phyloP scores from a whole-genome alignment of 2,329 filamentous ascomycete species.

The Talaromyces sp. region DNA sequence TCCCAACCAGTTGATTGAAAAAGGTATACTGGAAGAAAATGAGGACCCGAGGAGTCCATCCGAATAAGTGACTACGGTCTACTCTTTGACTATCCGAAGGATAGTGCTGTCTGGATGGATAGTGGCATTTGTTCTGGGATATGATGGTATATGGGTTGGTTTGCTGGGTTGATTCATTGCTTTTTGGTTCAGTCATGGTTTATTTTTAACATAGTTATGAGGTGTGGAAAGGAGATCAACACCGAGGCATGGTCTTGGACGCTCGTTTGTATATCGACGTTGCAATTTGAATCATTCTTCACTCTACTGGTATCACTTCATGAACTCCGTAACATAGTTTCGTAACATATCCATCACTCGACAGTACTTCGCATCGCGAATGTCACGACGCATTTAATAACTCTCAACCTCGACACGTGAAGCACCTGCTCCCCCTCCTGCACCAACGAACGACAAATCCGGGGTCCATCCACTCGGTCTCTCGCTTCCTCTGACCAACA shows the following conservation, averaged over 20 bases:
- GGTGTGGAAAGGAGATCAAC: neutral
- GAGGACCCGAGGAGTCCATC: constrained; percentile 36
- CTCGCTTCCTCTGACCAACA: constrained; percentile 81
- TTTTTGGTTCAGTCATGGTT: neutral
- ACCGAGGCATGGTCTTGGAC: neutral
- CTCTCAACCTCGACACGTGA: constrained; percentile 30
- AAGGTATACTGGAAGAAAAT: constrained; percentile 71
- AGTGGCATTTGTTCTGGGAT: constrained; percentile 1
- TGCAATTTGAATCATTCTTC: neutral
- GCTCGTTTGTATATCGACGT: neutral
- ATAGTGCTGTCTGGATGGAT: constrained; percentile 4
- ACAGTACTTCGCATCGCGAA: neutral
- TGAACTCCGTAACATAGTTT: neutral
- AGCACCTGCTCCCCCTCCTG: neutral
- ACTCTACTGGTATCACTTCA: neutral
- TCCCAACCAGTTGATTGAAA: constrained; percentile 69
- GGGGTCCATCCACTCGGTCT: constrained; percentile 88
- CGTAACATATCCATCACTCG: neutral
- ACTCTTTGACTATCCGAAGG: neutral
- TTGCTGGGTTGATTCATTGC: neutral
- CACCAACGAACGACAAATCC: constrained; percentile 52
- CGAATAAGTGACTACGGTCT: neutral
- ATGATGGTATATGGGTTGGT: neutral
- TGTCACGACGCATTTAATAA: constrained; percentile 25
- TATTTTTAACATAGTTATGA: neutral